Percentiles rank a stretch among this genome's conserved stretches.
These are phyloP conservation scores for Malus sieversii DNA, from an alignment of 306 rosid species.

Conservation along the genomic window DNA sequence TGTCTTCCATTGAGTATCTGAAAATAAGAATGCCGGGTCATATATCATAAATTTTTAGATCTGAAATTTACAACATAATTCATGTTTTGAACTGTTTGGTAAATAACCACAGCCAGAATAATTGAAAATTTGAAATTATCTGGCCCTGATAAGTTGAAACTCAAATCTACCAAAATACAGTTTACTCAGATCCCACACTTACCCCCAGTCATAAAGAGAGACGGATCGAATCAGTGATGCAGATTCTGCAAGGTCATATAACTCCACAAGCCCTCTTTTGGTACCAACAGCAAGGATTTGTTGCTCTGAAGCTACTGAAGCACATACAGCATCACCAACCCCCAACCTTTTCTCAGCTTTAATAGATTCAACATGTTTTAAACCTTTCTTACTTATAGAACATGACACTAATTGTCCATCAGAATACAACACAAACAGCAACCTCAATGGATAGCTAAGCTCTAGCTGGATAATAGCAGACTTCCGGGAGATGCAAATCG, in stretches of 20 bases:
- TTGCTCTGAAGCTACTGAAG: constrained; percentile 77
- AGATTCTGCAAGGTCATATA: constrained; percentile 80
- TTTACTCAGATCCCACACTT: constrained; percentile 33
- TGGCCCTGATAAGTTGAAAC: constrained; percentile 9
- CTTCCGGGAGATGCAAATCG: constrained; percentile 33
- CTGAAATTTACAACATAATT: constrained; percentile 1
- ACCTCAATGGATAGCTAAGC: constrained; percentile 59
- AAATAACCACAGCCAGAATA: not conserved
- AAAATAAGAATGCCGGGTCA: constrained; percentile 15
- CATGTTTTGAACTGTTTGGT: not conserved
- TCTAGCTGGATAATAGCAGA: constrained; percentile 75
- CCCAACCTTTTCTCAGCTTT: constrained; percentile 67
- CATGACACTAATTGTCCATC: constrained; percentile 78
- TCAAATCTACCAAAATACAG: constrained; percentile 3
- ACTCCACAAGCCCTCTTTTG: constrained; percentile 78
- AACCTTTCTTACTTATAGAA: constrained; percentile 84
- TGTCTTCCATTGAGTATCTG: constrained; percentile 93
- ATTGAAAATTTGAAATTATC: not conserved
- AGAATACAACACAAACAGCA: constrained; percentile 77
- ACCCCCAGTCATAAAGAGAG: constrained; percentile 98
- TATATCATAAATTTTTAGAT: constrained; percentile 10
- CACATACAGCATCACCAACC: constrained; percentile 78
- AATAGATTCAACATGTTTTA: constrained; percentile 74
- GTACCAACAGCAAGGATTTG: constrained; percentile 97
- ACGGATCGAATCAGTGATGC: constrained; percentile 58